Base-by-base conservation (phyloP, 257 asterid genomes). In the Avicennia marina region DNA sequence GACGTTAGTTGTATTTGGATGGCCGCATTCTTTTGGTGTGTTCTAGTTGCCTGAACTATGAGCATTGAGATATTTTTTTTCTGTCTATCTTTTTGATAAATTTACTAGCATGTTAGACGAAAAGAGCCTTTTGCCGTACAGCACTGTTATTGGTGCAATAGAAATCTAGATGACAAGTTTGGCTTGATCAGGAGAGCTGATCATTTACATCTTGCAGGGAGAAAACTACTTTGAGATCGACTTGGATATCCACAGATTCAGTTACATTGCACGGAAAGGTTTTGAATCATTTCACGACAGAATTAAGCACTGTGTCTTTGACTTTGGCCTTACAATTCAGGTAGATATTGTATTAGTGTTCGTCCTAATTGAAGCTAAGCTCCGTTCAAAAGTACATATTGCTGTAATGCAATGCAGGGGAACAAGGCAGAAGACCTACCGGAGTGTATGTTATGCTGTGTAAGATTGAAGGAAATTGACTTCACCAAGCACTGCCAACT, bases 291-390 rank as follows among this genome's bases (percentile, higher is more conserved):
- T 91, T 64, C 87, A 75, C 58, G 95, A 83, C 76, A 71, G 94
- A 72, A 55, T 91, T 76, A 91, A 88, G 76, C 64, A 77, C 58
- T 88, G 89, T 59, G 75, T 91, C 42, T 72, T 88, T 36, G 97
- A 91, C 69, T 91, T 91, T 19, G 98, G 98, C 56, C 81, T 88
- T 51, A 89, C 97, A 34, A 80, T 91, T 70, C 98, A 91, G 98
- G 98, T 87, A 77, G 27, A 56, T 44, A 19, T 21, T 45, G 18
- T 2, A 41, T 34, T 0, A 0, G 11, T 45, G 6, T 3, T 29
- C 24, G 25, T 24, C 68, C 53, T 39, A 39, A 26, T 21, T 47
- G 19, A 15, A 42, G 45, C 29, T 49, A 26, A 29, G 21, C 11
- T 52, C 21, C 38, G 20, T 24, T 47, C 31, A 18, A 62, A 36